These are phyloP conservation scores for Aspergillus sp. DNA, from an alignment of 2,329 filamentous ascomycete genomes.

Conservation along the genomic window DNA sequence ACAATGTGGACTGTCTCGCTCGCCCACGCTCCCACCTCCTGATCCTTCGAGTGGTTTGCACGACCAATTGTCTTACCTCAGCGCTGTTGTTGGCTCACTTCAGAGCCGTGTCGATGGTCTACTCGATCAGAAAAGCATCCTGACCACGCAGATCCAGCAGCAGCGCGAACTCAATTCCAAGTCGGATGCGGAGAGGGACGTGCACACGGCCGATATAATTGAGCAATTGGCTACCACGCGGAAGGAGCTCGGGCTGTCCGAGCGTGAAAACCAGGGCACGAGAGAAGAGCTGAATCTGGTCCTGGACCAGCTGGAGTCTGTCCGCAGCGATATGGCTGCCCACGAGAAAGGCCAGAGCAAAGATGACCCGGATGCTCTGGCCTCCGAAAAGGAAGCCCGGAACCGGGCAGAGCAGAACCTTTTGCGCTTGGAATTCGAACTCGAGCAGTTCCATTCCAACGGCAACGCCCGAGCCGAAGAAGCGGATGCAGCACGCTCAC, in stretches of 20 bases:
- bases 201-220: slow-evolving; percentile 37
- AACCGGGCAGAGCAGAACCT: slow-evolving; percentile 10
- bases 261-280: slow-evolving; percentile 29
- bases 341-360: slow-evolving; percentile 24
- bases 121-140: slow-evolving; percentile 78
- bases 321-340: slow-evolving; percentile 27
- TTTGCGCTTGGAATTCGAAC: slow-evolving; percentile 7
- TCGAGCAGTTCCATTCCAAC: slow-evolving; percentile 10
- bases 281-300: slow-evolving; percentile 33
- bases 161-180: slow-evolving; percentile 87
- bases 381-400: slow-evolving; percentile 18
- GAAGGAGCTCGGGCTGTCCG: slow-evolving; percentile 50
- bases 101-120: slow-evolving; percentile 67
- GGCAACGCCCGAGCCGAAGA: slow-evolving; percentile 9
- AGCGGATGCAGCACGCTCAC: slow-evolving; percentile 9
- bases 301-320: slow-evolving; percentile 36
- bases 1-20: slow-evolving; percentile 34
- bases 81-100: slow-evolving; percentile 66
- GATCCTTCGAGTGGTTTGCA: slow-evolving; percentile 52
- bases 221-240: slow-evolving; percentile 52
- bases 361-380: slow-evolving; percentile 19
- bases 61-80: slow-evolving; percentile 66
- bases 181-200: slow-evolving; percentile 55
- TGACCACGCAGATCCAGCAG: slow-evolving; percentile 88
- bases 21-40: slow-evolving; percentile 45